Conservation (phyloP, 306 rosid genomes). For the Senna tora region DNA sequence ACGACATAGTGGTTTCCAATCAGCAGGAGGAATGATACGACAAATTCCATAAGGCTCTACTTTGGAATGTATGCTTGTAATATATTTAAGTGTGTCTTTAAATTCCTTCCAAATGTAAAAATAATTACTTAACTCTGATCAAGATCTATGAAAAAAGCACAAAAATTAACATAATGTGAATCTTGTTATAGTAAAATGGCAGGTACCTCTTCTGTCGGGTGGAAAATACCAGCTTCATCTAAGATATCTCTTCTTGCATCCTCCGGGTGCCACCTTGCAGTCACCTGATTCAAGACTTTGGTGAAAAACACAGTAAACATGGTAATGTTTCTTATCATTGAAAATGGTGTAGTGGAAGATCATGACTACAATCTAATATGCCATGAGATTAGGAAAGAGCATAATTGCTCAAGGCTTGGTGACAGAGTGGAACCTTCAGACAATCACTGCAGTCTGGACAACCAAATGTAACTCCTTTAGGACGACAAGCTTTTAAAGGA, state of each 20-base stretch:
- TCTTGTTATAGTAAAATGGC: constrained; percentile 32
- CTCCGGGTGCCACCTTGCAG: constrained; percentile 79
- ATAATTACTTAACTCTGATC: constrained; percentile 36
- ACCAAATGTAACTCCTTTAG: constrained; percentile 66
- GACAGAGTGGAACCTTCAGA: constrained; percentile 54
- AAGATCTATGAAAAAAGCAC: constrained; percentile 33
- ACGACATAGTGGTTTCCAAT: constrained; percentile 65
- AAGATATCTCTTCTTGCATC: constrained; percentile 61
- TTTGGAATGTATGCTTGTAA: constrained; percentile 63
- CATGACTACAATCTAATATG: constrained; percentile 31
- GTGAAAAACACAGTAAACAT: constrained; percentile 28
- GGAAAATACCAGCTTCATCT: constrained; percentile 69
- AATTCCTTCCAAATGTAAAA: constrained; percentile 67
- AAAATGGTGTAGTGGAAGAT: constrained; percentile 35
- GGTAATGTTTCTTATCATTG: constrained; percentile 30
- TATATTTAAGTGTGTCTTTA: constrained; percentile 62
- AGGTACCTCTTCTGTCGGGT: constrained; percentile 83
- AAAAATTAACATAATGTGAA: constrained; percentile 12
- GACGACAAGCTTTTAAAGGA: constrained; percentile 48
- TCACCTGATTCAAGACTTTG: constrained; percentile 61
- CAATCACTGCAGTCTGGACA: constrained; percentile 68
- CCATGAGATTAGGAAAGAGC: constrained; percentile 26
- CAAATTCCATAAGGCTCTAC: constrained; percentile 81
- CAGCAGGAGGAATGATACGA: constrained; percentile 80
- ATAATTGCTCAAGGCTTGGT: constrained; percentile 13